Base-by-base conservation (phyloP, 2,329 filamentous ascomycete genomes). In the Beauveria australis region DNA sequence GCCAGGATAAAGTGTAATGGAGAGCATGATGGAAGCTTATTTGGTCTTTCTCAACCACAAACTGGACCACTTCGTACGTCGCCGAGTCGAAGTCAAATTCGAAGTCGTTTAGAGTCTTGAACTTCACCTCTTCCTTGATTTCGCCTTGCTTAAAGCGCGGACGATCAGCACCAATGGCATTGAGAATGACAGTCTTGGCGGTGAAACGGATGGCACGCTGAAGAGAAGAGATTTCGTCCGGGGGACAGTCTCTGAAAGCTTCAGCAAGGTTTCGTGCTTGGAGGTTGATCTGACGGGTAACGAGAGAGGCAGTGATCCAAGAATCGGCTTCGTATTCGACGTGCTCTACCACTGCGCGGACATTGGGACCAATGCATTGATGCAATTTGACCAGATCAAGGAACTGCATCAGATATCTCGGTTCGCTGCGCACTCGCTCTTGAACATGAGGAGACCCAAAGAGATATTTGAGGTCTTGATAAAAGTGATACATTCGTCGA, bases 1-100 rank as follows among this genome's bases (percentile, higher is more conserved):
- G 79, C 94, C 94, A 99, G 0, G 94, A 99, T 1, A 97, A 77
- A 0, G 91, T 95, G 72, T 97, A 99, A 74, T 99, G 94, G 30
- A 99, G 81, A 1, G 92, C 92, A 72, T 99, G 94, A 70, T 99
- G 94, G 74, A 99, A 97, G 76, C 94, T 97, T 76, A 99, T 94
- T 1, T 89, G 85, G 66, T 96, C 89, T 66, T 88, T 88, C 67
- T 96, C 91, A 10, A 99, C 91, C 3, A 89, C 84, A 70, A 96
- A 97, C 63, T 89, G 89, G 61, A 97, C 89, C 3, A 97, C 84
- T 30, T 85, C 76, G 70, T 89, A 88, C 44, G 78, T 79, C 5
- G 76, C 73, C 18, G 75, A 71, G 7, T 79, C 73, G 1, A 75
- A 75, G 59, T 93, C 89, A 69, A 96, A 95, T 65, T 96, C 91